Evolutionary conservation across 2,329 filamentous ascomycete genomes (phyloP), one percentile per base, ranked within the genome.

Genomic region (Aulographum hederae): DNA sequence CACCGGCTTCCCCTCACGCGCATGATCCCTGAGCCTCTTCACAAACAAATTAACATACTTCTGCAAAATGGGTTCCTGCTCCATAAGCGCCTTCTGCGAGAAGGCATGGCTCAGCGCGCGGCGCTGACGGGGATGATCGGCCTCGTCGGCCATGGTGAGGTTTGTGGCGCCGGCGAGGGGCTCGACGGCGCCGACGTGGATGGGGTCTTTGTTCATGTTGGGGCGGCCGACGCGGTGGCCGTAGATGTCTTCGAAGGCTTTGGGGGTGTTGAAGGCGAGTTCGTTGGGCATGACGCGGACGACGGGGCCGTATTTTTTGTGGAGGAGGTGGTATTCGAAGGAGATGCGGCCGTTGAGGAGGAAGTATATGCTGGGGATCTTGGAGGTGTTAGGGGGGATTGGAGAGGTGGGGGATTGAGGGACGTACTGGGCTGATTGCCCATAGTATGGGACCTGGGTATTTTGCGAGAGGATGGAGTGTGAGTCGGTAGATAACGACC

Each of bases 161-260:
- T 28, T 32, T 6, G 26, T 28, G 8, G 26, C 6, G 6, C 26
- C 26, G 6, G 26, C 6, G 15, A 28, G 6, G 12, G 6, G 6
- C 26, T 28, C 8, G 8, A 28, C 26, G 6, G 26, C 6, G 14
- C 26, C 26, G 14, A 28, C 26, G 14, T 28, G 26, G 14, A 28
- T 28, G 14, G 26, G 26, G 14, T 28, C 26, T 13, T 28, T 28
- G 26, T 28, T 8, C 8, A 28, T 8, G 6, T 28, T 8, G 5
- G 11, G 18, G 10, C 26, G 19, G 5, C 33, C 33, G 14, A 13
- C 17, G 6, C 19, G 19, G 25, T 37, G 35, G 5, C 26, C 38
- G 32, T 48, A 46, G 33, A 51, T 47, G n/a, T 52, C 48, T 11
- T 41, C 33, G 46, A 43, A 52, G 15, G 52, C 49, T n/a, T 16